Evolutionary conservation across 2,329 filamentous ascomycete species (phyloP).

Genomic region (Pseudogymnoascus pannorum): DNA sequence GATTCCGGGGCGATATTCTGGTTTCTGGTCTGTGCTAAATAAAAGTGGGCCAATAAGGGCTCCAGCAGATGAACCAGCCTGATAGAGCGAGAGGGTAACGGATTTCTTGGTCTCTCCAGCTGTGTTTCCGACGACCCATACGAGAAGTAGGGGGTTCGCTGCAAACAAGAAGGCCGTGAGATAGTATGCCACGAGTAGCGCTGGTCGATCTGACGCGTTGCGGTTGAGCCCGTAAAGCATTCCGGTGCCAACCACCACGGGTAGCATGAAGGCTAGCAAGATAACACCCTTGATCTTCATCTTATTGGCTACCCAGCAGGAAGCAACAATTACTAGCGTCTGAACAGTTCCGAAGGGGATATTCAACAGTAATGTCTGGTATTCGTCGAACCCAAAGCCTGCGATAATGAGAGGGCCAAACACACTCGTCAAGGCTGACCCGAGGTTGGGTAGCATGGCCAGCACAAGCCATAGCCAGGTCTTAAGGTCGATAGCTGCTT

Average conservation of each 20-base stretch:
- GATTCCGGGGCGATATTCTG: constrained; percentile 51
- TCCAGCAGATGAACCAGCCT: constrained; percentile 53
- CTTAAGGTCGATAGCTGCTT: constrained; percentile 51
- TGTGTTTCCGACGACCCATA: constrained; percentile 64
- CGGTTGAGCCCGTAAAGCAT: constrained; percentile 49
- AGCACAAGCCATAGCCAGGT: constrained; percentile 40
- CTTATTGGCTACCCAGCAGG: constrained; percentile 51
- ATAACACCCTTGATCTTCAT: constrained; percentile 50
- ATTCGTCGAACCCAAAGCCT: constrained; percentile 9
- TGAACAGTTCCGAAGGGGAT: constrained; percentile 51
- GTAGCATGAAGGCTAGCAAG: constrained; percentile 46
- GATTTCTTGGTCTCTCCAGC: constrained; percentile 62
- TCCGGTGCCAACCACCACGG: constrained; percentile 52
- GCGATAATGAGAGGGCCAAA: constrained; percentile 9
- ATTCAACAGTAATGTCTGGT: constrained; percentile 5
- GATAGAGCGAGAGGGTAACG: constrained; percentile 55
- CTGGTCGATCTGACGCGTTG: constrained; percentile 36
- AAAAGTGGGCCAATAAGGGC: constrained; percentile 62
- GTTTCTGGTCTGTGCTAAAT: constrained; percentile 51
- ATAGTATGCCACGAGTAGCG: constrained; percentile 55
- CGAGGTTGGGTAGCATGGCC: constrained; percentile 7
- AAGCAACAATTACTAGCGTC: constrained; percentile 49
- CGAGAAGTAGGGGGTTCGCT: constrained; percentile 57
- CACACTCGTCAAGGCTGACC: neutral
- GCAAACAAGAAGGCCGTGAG: constrained; percentile 60